These are phyloP conservation scores for Leccinum barrowsii DNA, from an alignment of 768 basidiomycete genomes.

Conservation along the genomic window DNA sequence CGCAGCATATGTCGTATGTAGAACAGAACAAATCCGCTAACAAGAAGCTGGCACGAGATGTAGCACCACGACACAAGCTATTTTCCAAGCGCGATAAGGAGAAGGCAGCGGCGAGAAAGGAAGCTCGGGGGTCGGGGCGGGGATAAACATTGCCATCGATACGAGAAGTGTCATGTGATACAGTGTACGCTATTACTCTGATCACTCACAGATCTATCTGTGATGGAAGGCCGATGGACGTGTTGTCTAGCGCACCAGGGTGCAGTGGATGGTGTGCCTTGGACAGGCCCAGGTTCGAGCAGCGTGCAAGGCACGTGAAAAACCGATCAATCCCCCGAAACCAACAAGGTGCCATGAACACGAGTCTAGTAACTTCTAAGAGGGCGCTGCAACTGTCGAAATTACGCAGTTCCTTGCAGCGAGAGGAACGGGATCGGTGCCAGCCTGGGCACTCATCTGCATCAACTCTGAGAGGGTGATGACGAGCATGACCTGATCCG, in stretches of 20 bases:
- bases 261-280: slow-evolving; percentile 18
- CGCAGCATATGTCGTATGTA: slow-evolving; percentile 88
- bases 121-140: slow-evolving; percentile 34
- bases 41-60: slow-evolving; percentile 61
- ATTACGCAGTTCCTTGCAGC: slow-evolving; percentile 1
- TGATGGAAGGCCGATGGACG: slow-evolving; percentile 12
- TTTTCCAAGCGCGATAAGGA: slow-evolving; percentile 84
- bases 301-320: slow-evolving; percentile 28
- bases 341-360: slow-evolving; percentile 23
- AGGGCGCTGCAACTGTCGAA: slow-evolving; percentile 6
- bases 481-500: neutral
- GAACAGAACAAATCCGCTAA: slow-evolving; percentile 92
- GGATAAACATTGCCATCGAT: slow-evolving; percentile 14
- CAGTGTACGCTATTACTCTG: slow-evolving; percentile 11
- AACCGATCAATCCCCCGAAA: slow-evolving; percentile 26
- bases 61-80: slow-evolving; percentile 64
- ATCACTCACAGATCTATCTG: slow-evolving; percentile 9
- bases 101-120: slow-evolving; percentile 51
- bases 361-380: slow-evolving; percentile 18
- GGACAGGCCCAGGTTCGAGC: slow-evolving; percentile 21
- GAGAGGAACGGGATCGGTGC: neutral
- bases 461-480: neutral
- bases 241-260: slow-evolving; percentile 13
- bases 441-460: neutral
- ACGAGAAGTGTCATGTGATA: slow-evolving; percentile 10